phyloP scores from a whole-genome alignment of 2,329 filamentous ascomycete species.

The Neofusicoccum sp. region DNA sequence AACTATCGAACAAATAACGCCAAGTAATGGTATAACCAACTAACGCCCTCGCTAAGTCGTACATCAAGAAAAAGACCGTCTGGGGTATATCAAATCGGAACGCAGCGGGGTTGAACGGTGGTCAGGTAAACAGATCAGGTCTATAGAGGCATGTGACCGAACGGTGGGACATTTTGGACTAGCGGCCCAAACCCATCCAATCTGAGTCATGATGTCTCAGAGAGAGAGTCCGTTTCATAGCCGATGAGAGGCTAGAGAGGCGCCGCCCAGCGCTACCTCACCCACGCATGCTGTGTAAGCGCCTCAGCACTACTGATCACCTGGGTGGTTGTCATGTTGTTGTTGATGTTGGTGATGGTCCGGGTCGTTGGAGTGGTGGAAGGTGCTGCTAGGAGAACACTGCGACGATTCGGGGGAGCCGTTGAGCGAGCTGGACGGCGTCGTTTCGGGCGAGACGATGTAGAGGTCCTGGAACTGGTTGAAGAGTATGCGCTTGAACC shows the following conservation, averaged over 20 bases:
- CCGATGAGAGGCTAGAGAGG: background rate
- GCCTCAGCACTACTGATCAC: background rate
- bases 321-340: background rate
- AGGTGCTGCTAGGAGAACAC: conserved; percentile 30
- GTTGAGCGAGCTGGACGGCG: conserved; percentile 36
- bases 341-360: background rate
- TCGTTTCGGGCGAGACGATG: conserved; percentile 46
- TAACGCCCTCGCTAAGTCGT: conserved; percentile 1
- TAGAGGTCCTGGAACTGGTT: conserved; percentile 49
- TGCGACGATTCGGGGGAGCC: conserved; percentile 38
- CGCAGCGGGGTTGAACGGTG: background rate
- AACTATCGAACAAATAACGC: background rate
- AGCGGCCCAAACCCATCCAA: background rate
- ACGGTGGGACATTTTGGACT: background rate
- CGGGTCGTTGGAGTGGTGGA: background rate
- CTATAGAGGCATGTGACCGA: background rate
- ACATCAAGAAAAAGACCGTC: background rate
- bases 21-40: background rate
- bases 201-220: conserved; percentile 6
- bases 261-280: background rate
- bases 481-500: conserved; percentile 47
- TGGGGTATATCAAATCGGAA: conserved; percentile 3
- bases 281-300: background rate
- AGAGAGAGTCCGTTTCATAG: background rate
- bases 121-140: background rate